Evolutionary conservation across 768 basidiomycete species (phyloP).

Genomic region (Cantharellus cinnabarinus): DNA sequence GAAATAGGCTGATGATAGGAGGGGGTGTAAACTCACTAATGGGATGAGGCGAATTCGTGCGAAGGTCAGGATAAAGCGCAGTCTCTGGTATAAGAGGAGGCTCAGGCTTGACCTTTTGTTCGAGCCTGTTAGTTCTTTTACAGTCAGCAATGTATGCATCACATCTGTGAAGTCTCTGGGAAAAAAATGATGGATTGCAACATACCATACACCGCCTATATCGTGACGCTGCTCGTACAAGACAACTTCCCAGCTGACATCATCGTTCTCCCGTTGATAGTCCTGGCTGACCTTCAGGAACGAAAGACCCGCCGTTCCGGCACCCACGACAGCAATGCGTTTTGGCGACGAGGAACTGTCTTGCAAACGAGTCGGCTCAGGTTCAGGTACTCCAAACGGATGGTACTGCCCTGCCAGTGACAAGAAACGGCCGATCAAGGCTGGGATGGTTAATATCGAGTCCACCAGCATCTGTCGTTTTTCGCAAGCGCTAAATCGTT

Average conservation of each 20-base stretch:
- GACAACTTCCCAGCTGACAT: slow-evolving; percentile 25
- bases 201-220: slow-evolving; percentile 39
- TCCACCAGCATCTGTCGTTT: no score
- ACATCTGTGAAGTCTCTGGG: not conserved
- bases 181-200: not conserved
- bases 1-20: not conserved
- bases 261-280: slow-evolving; percentile 21
- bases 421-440: no score
- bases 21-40: slow-evolving; percentile 14
- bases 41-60: slow-evolving; percentile 35
- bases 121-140: slow-evolving; percentile 14
- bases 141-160: not conserved
- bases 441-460: no score
- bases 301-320: slow-evolving; percentile 35
- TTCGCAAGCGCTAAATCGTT: no score
- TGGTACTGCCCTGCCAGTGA: no score
- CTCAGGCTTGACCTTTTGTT: slow-evolving; percentile 15
- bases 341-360: slow-evolving; percentile 13
- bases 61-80: slow-evolving; percentile 32
- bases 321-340: slow-evolving; percentile 37
- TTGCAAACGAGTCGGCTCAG: no score
- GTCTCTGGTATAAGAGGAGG: slow-evolving; percentile 34
- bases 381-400: no score
- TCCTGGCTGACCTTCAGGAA: slow-evolving; percentile 31
- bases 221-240: slow-evolving; percentile 32